A percentile compares a stretch with the other conserved stretches of the same genome.
Evolutionary conservation across 345 rosid species (phyloP).

Genomic region (Citrus inodora): DNA sequence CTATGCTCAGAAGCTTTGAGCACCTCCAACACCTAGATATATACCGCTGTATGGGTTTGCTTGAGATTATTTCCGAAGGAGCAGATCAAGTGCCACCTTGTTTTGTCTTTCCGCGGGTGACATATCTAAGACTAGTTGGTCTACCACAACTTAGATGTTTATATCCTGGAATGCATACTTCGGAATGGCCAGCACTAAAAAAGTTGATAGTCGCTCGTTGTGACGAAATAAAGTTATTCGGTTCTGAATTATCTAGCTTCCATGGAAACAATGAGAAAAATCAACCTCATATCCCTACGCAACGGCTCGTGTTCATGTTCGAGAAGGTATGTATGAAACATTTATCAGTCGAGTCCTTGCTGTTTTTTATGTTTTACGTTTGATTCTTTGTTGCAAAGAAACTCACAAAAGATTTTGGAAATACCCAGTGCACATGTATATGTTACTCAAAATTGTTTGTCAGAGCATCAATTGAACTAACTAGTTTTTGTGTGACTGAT

Average conservation of each 20-base stretch:
- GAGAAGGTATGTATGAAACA: neutral
- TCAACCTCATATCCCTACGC: neutral
- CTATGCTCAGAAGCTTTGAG: neutral
- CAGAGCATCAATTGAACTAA: neutral
- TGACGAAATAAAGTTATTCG: too few relatives aligned
- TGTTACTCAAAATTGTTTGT: neutral
- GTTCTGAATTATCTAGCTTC: too few relatives aligned
- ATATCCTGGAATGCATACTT: too few relatives aligned
- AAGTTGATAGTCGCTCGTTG: rapidly evolving
- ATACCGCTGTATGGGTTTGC: neutral
- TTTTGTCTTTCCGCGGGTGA: too few relatives aligned
- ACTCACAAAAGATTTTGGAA: too few relatives aligned
- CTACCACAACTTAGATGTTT: too few relatives aligned
- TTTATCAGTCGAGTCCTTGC: too few relatives aligned
- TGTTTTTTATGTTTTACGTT: too few relatives aligned
- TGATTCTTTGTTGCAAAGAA: too few relatives aligned
- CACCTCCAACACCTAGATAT: neutral
- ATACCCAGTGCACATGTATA: neutral
- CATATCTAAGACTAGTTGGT: rapidly evolving
- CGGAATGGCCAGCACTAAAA: too few relatives aligned
- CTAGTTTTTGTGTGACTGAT: neutral
- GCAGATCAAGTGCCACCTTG: neutral
- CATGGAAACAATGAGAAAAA: too few relatives aligned
- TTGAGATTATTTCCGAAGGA: conserved; percentile 2
- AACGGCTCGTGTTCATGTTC: neutral